Percentiles rank a stretch among this genome's conserved stretches.
These are phyloP conservation scores for Nannizzia gypsea DNA, from an alignment of 2,329 filamentous ascomycete species.

Conservation along the genomic window DNA sequence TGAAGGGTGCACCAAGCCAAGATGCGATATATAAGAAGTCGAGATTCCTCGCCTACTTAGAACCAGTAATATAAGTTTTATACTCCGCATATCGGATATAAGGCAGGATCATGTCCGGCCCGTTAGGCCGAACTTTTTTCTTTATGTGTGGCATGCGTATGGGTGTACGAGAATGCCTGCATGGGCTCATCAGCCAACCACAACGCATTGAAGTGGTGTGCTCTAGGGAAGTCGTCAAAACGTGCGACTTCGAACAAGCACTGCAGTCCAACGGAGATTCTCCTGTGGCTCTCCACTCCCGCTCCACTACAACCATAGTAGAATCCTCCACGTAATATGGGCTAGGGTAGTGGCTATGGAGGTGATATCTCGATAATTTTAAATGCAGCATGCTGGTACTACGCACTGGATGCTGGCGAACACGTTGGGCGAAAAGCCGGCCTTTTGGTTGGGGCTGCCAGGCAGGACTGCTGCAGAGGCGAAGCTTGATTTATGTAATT, in stretches of 20 bases:
- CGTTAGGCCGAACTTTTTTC: neutral
- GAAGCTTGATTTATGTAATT: neutral
- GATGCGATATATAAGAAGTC: neutral
- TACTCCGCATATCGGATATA: neutral
- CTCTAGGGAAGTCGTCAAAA: neutral
- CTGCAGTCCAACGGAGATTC: neutral
- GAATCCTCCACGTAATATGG: neutral
- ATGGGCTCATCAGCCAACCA: neutral
- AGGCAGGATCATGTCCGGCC: neutral
- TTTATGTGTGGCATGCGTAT: neutral
- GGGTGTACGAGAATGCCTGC: neutral
- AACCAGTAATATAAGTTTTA: neutral
- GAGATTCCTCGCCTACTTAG: neutral
- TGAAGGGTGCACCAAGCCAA: neutral
- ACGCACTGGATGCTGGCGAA: neutral
- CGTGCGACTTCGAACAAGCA: neutral
- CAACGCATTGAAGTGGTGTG: neutral
- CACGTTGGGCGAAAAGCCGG: neutral
- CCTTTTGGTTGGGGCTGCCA: neutral
- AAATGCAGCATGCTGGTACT: neutral
- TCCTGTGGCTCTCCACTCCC: neutral
- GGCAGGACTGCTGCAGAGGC: neutral
- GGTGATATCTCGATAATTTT: neutral
- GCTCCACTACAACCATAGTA: neutral
- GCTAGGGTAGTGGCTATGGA: neutral